Evolutionary conservation across 139 green algal genomes (phyloP).

Genomic region (Tetradesmus obliquus): DNA sequence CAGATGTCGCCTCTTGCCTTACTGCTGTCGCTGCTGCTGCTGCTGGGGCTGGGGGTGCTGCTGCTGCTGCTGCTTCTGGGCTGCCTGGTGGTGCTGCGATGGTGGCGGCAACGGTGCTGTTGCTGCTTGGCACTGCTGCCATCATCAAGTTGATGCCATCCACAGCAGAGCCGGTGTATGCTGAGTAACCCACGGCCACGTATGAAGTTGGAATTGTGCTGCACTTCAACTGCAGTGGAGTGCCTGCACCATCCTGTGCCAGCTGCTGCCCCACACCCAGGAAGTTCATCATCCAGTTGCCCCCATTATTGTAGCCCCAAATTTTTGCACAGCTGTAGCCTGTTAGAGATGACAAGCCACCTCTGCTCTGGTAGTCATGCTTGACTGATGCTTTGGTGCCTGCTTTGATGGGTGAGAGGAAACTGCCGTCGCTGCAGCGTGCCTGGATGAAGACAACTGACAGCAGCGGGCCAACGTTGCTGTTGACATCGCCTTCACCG

Average conservation of each 20-base stretch:
- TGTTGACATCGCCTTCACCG: not conserved
- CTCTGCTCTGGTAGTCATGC: not conserved
- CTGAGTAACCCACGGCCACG: not conserved
- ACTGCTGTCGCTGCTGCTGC: too few species aligned
- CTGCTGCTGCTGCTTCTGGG: too few species aligned
- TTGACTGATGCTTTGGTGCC: not conserved
- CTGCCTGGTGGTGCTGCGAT: too few species aligned
- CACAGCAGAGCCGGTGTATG: not conserved
- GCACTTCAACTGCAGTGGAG: not conserved
- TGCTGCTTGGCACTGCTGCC: not conserved
- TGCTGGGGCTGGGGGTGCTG: too few species aligned
- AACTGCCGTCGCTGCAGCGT: conserved; percentile 1
- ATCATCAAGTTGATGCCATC: conserved; percentile 17
- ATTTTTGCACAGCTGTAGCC: conserved; percentile 6
- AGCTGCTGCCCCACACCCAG: not conserved
- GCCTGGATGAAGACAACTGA: not conserved
- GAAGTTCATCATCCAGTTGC: conserved; percentile 35
- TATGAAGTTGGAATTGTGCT: not conserved
- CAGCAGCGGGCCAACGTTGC: not conserved
- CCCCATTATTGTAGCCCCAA: conserved; percentile 16
- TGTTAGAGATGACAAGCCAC: not conserved
- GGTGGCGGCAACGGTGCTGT: too few species aligned
- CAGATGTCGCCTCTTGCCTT: too few species aligned
- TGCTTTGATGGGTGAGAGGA: not conserved
- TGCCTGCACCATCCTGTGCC: not conserved